Evolutionary conservation across 2,329 filamentous ascomycete species (phyloP).

Genomic region (Graphilbum sp.): DNA sequence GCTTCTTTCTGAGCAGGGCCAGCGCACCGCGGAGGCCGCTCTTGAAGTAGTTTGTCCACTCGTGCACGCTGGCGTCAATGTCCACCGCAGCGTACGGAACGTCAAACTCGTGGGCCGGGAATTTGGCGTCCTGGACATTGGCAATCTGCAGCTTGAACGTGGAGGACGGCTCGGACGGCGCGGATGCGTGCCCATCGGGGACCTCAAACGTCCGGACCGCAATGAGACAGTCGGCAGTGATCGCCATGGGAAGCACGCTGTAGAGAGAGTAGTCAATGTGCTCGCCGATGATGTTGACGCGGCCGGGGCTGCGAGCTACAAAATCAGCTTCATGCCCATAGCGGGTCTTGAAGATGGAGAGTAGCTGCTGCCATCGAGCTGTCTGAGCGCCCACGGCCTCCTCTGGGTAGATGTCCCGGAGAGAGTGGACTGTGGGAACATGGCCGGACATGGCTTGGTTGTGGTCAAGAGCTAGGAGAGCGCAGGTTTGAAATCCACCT

Average conservation of each 20-base stretch:
- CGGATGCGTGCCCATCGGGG: too few relatives aligned
- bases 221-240: constrained; percentile 78
- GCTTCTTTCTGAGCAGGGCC: constrained; percentile 56
- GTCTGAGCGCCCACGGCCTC: constrained; percentile 52
- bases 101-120: constrained; percentile 57
- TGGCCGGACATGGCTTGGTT: constrained; percentile 10
- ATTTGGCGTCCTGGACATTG: constrained; percentile 63
- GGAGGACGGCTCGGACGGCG: constrained; percentile 26
- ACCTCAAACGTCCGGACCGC: constrained; percentile 41
- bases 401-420: constrained; percentile 70
- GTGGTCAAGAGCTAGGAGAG: too few relatives aligned
- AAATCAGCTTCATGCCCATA: constrained; percentile 64
- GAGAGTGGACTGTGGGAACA: constrained; percentile 59
- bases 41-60: constrained; percentile 99
- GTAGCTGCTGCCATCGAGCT: constrained; percentile 58
- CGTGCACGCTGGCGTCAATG: constrained; percentile 71
- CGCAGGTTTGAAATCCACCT: too few relatives aligned
- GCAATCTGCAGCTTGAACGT: constrained; percentile 57
- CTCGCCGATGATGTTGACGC: constrained; percentile 97
- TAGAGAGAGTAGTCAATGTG: constrained; percentile 99
- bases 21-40: constrained; percentile 73
- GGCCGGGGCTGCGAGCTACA: constrained; percentile 75
- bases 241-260: constrained; percentile 88
- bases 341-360: constrained; percentile 50
- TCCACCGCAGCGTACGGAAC: constrained; percentile 46